phyloP scores from a whole-genome alignment of 306 rosid genomes.

The Begonia peltatifolia region DNA sequence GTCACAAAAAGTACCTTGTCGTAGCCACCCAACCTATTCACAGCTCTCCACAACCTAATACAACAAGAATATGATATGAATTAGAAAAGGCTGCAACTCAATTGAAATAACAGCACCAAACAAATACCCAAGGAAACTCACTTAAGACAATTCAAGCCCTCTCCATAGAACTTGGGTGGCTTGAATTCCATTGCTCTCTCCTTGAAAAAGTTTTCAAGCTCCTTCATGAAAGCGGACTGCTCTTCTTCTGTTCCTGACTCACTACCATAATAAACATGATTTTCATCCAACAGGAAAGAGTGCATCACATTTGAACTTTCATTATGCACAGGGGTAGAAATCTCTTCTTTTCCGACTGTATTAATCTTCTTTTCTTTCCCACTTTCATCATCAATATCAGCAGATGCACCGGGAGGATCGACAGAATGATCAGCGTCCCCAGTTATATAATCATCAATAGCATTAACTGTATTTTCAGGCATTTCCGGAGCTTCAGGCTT shows the following conservation, averaged over 20 bases:
- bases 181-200: constrained; percentile 91
- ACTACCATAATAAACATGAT: constrained; percentile 47
- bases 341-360: constrained; percentile 30
- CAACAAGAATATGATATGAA: constrained; percentile 10
- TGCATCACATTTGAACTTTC: constrained; percentile 37
- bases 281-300: constrained; percentile 40
- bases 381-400: constrained; percentile 21
- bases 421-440: constrained; percentile 20
- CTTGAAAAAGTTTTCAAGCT: constrained; percentile 73
- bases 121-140: constrained; percentile 25
- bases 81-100: constrained; percentile 3
- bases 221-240: constrained; percentile 76
- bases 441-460: constrained; percentile 13
- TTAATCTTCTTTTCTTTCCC: constrained; percentile 21
- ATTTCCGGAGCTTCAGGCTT: constrained; percentile 36
- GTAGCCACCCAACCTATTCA: constrained; percentile 93
- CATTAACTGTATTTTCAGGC: constrained; percentile 15
- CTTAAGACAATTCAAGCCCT: constrained; percentile 91
- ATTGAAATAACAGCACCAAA: neutral
- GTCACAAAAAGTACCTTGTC: constrained; percentile 54
- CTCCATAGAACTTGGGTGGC: constrained; percentile 96
- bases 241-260: constrained; percentile 92
- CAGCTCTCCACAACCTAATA: constrained; percentile 80
- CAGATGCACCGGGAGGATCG: constrained; percentile 19
- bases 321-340: constrained; percentile 29